These are phyloP conservation scores for Taphrina wiesneri DNA, from an alignment of 1,139 yeast genomes.

Conservation along the genomic window DNA sequence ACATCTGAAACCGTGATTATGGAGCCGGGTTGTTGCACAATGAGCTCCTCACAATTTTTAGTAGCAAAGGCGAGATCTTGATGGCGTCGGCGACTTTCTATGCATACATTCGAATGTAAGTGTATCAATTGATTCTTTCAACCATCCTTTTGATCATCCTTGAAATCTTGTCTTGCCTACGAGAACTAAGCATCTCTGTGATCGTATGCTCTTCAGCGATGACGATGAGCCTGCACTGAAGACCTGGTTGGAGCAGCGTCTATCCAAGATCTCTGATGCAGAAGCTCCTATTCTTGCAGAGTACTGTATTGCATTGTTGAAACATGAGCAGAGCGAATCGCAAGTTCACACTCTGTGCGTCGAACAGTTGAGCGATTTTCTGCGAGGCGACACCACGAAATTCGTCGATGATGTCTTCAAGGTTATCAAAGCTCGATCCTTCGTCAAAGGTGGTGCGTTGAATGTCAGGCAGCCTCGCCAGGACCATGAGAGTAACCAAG, in stretches of 20 bases:
- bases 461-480: neutral
- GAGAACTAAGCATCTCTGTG: too few relatives aligned
- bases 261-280: slow-evolving; percentile 47
- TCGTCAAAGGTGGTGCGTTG: slow-evolving; percentile 11
- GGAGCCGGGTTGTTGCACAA: neutral
- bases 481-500: neutral
- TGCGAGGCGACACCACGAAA: slow-evolving; percentile 40
- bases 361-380: slow-evolving; percentile 48
- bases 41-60: slow-evolving; percentile 9
- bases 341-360: slow-evolving; percentile 45
- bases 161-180: too few relatives aligned
- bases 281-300: slow-evolving; percentile 52
- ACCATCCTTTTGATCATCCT: too few relatives aligned
- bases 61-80: neutral
- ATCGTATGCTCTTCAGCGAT: slow-evolving; percentile 23
- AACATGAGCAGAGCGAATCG: slow-evolving; percentile 47
- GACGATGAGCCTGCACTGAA: slow-evolving; percentile 41
- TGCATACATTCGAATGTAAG: too few relatives aligned
- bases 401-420: slow-evolving; percentile 46
- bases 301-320: slow-evolving; percentile 51
- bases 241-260: slow-evolving; percentile 46
- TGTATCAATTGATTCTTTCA: too few relatives aligned
- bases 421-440: slow-evolving; percentile 39
- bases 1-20: too few relatives aligned
- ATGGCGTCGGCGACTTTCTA: neutral